A percentile compares a stretch with the other conserved stretches of the same genome.
phyloP scores from a whole-genome alignment of 2,329 filamentous ascomycete species.

The Penicillium sp. region DNA sequence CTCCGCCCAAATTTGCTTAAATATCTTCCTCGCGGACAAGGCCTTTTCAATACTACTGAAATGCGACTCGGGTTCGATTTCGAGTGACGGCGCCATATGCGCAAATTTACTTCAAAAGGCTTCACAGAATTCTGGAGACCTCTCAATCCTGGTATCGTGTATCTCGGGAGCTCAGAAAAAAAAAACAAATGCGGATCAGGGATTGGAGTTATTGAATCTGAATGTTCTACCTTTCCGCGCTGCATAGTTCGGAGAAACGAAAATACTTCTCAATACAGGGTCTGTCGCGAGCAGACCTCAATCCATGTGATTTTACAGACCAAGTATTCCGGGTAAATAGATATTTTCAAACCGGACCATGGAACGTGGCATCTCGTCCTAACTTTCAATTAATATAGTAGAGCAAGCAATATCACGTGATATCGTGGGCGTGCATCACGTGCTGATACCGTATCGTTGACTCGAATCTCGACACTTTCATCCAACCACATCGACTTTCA shows the following conservation, averaged over 20 bases:
- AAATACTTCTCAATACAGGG: neutral
- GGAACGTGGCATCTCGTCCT: neutral
- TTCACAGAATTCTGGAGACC: too few relatives aligned
- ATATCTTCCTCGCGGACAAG: slow-evolving; percentile 52
- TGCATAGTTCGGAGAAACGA: neutral
- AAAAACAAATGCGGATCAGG: neutral
- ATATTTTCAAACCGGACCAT: neutral
- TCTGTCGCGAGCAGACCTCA: neutral
- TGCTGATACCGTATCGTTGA: neutral
- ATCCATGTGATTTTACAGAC: slow-evolving; percentile 41
- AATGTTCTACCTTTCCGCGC: neutral
- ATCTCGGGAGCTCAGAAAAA: neutral
- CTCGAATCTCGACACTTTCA: slow-evolving; percentile 3
- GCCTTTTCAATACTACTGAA: slow-evolving; percentile 29
- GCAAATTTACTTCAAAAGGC: too few relatives aligned
- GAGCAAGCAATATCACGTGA: slow-evolving; percentile 4
- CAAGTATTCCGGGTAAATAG: neutral
- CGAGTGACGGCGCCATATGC: neutral
- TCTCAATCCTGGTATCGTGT: neutral
- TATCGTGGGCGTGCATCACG: neutral
- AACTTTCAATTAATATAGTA: neutral
- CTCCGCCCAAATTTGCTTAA: slow-evolving; percentile 47
- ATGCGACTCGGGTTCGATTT: too few relatives aligned
- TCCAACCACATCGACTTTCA: slow-evolving; percentile 2
- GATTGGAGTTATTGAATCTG: neutral